Evolutionary conservation across 371 early-diverging fungal genomes (phyloP).

Genomic region (Lichtheimia ornata): DNA sequence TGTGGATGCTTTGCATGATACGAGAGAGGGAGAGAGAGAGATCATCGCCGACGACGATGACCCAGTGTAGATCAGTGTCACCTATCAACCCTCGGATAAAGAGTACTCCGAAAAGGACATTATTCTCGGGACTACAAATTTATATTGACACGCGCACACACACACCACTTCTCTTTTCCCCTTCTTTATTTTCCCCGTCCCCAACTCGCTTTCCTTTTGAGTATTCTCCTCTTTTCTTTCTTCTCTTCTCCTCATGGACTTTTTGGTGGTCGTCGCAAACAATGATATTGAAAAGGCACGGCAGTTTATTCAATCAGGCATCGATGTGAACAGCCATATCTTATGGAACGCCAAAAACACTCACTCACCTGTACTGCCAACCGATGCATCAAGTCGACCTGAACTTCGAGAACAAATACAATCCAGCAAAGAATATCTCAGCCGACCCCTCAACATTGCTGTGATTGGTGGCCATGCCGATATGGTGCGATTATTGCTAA

Average conservation of each 20-base stretch:
- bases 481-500: conserved; percentile 58
- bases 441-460: conserved; percentile 70
- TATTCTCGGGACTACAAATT: no score
- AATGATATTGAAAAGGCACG: conserved; percentile 54
- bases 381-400: conserved; percentile 29
- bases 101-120: no score
- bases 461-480: conserved; percentile 66
- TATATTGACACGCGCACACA: background rate
- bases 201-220: background rate
- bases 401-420: conserved; percentile 38
- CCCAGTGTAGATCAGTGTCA: no score
- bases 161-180: background rate
- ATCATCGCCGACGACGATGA: no score
- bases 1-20: no score
- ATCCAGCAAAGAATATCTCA: conserved; percentile 46
- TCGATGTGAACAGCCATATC: conserved; percentile 56
- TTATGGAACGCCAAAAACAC: conserved; percentile 53
- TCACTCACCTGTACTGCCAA: conserved; percentile 42
- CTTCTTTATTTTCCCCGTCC: background rate
- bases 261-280: conserved; percentile 48
- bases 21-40: no score
- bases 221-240: conserved; percentile 1
- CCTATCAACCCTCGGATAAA: no score
- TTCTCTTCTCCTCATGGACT: conserved; percentile 40
- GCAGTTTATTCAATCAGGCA: conserved; percentile 41